A percentile compares a stretch with the other conserved stretches of the same genome.
Evolutionary conservation across 176 grass and related monocot species (phyloP).

Genomic region (Musa acuminata): DNA sequence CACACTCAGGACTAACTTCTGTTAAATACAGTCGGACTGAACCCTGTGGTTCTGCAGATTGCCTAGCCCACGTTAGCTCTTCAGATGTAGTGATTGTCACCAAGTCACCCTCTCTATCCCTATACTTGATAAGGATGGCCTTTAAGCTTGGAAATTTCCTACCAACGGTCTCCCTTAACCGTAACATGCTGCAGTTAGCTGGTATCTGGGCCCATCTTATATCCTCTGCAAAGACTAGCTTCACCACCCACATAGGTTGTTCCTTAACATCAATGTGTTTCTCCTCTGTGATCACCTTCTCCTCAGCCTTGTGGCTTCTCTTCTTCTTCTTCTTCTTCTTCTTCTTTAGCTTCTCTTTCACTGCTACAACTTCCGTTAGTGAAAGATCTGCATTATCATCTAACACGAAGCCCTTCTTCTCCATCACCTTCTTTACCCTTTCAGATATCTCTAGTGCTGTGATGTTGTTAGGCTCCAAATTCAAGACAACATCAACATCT

Average conservation of each 20-base stretch:
- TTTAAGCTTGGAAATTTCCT: slow-evolving; percentile 72
- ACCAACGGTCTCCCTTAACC: slow-evolving; percentile 50
- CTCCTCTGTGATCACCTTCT: slow-evolving; percentile 2
- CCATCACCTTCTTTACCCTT: slow-evolving; percentile 53
- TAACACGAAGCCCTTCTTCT: slow-evolving; percentile 50
- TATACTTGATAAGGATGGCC: slow-evolving; percentile 70
- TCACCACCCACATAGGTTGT: slow-evolving; percentile 47
- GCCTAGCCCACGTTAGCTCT: slow-evolving; percentile 71
- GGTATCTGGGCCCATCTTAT: slow-evolving; percentile 82
- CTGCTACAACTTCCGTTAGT: slow-evolving; percentile 36
- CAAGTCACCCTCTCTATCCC: slow-evolving; percentile 85
- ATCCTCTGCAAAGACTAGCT: slow-evolving; percentile 83
- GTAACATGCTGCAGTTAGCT: slow-evolving; percentile 44
- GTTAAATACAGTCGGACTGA: slow-evolving; percentile 59
- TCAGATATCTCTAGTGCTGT: slow-evolving; percentile 65
- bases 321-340: slow-evolving; percentile 67
- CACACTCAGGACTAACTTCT: slow-evolving; percentile 60
- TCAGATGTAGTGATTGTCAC: slow-evolving; percentile 75
- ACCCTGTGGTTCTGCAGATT: slow-evolving; percentile 39
- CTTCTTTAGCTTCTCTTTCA: slow-evolving; percentile 56
- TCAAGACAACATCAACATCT: slow-evolving; percentile 52
- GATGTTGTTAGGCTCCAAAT: slow-evolving; percentile 61
- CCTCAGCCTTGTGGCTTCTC: background rate
- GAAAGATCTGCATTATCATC: slow-evolving; percentile 47
- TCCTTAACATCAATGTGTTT: slow-evolving; percentile 27